Conservation (phyloP, 352 stramenopile genomes). For the Phytophthora nicotianae region DNA sequence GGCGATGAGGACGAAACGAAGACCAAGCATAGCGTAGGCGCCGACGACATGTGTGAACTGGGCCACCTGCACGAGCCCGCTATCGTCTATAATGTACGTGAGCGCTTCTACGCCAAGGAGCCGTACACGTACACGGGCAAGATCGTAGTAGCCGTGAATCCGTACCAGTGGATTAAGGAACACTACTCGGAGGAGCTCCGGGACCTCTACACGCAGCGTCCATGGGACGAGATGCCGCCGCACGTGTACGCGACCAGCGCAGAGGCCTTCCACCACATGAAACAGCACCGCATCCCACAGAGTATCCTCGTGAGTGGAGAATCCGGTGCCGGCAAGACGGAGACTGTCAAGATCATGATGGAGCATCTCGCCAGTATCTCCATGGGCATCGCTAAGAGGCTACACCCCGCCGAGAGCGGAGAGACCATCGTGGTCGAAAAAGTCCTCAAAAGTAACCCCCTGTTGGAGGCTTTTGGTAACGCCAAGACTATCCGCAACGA, state of each 20-base stretch:
- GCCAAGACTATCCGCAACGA: constrained; percentile 94
- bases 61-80: constrained; percentile 91
- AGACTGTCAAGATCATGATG: constrained; percentile 98
- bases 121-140: constrained; percentile 98
- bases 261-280: constrained; percentile 86
- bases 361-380: constrained; percentile 92
- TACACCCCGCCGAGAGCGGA: constrained; percentile 68
- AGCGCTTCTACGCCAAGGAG: constrained; percentile 80
- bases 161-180: constrained; percentile 91
- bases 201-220: constrained; percentile 69
- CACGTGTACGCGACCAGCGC: constrained; percentile 92
- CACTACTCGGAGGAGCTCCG: constrained; percentile 85
- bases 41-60: constrained; percentile 86
- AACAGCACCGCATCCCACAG: constrained; percentile 66
- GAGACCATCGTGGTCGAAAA: constrained; percentile 85
- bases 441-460: constrained; percentile 90
- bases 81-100: constrained; percentile 93
- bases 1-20: constrained; percentile 20
- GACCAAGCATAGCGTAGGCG: constrained; percentile 46
- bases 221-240: constrained; percentile 76
- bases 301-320: constrained; percentile 95
- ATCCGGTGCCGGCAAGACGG: constrained; percentile 94
- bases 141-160: constrained; percentile 97
- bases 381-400: constrained; percentile 58
- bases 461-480: constrained; percentile 92